Evolutionary conservation across 2,329 filamentous ascomycete species (phyloP), one percentile per base, ranked within the genome.

Genomic region (Xylariaceae sp.): DNA sequence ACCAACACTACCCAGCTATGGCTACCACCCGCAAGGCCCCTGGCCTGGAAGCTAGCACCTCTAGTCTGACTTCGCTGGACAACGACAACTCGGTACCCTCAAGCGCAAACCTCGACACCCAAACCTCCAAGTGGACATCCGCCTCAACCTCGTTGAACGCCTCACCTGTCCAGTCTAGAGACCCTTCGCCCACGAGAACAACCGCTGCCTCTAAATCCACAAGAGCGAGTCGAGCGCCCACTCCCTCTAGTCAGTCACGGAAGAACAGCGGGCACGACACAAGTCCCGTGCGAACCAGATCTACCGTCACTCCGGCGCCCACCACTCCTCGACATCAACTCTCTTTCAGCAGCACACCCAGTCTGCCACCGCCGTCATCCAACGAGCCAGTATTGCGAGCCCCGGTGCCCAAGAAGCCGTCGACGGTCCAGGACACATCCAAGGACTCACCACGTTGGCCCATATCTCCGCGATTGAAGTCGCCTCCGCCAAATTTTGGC

Each of bases 401-500:
- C 48, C 78, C 84, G 42, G 79, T 80, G 56, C 82, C 87, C 13
- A 80, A 86, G 63, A 90, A 91, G 69, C 73, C 80, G 5, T 68
- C 74, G 19, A 65, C 74, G 56, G 66, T 69, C 45, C 67, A 75
- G 47, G 78, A 87, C 47, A 64, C 69, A 45, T 58, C 77, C 39
- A 79, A 68, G 63, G 80, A 84, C 51, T 79, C 79, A 48, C 83
- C 83, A 56, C 81, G 86, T 70, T 93, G 89, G 88, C 88, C 89
- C 22, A 73, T 87, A 55, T 92, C 89, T 43, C 89, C 89, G 42
- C 81, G 89, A 56, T 69, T 94, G 58, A 88, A 86, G 67, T 91
- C 89, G 7, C 89, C 89, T 49, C 88, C 89, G 17, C 88, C 88
- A 12, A 74, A 72, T 58, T 75, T 73, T 46, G 71, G 70, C 59